Evolutionary conservation across 805 yeast species (phyloP), one percentile per base, ranked within the genome.

Genomic region (Saturnispora hagleri): DNA sequence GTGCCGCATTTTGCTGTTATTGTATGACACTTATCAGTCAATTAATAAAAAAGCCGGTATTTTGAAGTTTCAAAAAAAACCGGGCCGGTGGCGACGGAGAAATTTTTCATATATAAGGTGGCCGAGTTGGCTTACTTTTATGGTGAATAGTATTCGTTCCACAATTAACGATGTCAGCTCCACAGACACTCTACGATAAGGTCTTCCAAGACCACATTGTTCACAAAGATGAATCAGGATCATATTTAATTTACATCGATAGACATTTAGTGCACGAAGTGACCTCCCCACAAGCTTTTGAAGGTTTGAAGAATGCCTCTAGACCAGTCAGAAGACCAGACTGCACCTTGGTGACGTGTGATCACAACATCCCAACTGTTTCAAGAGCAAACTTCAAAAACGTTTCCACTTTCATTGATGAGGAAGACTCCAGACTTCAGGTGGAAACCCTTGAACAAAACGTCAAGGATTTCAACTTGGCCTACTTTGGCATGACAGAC

Each of bases 251-350:
- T 55, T 93, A 88, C 70, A 91, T 93, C 54, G 99, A 93, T 72
- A 87, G 99, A 72, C 99, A 93, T 70, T 76, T 93, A 60, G 96
- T 93, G 48, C 99, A 93, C 69, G 99, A 93, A 73, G 99, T 93
- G 50, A 93, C 99, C 2, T 91, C 98, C 28, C 99, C 99, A 35
- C 99, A 93, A 71, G 99, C 99, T 10, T 93, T 93, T 65, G 99
- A 93, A 73, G 99, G 99, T 48, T 78, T 93, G 62, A 79, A 76
- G 57, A 85, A 82, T 63, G 96, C 97, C 15, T 87, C 85, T 46
- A 84, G 99, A 75, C 68, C 69, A 53, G 96, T 93, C 50, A 85
- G 99, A 76, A 82, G 99, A 73, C 74, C 76, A 8, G 97, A 90
- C 69, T 87, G 97, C 73, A 89, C 97, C 50, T 76, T 90, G 60